phyloP scores from a whole-genome alignment of 1,284 basidiomycete species.

The Apiotrichum akiyoshidainum region DNA sequence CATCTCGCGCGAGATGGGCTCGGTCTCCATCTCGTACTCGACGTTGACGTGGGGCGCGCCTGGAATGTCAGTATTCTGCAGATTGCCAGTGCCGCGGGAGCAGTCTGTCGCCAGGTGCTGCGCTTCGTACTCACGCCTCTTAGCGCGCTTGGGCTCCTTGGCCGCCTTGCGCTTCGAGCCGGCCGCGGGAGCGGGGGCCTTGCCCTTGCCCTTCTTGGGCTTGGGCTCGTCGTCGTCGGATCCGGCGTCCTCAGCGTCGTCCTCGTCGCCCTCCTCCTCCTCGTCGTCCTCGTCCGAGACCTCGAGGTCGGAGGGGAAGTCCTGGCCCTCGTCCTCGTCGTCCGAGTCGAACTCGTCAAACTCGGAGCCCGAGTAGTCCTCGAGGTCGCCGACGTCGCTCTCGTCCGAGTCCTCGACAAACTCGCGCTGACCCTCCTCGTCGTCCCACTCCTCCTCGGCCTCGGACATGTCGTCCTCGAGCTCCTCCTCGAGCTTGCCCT shows the following conservation, averaged over 20 bases:
- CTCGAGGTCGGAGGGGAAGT: conserved; percentile 48
- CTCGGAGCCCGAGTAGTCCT: conserved; percentile 57
- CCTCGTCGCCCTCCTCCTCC: conserved; percentile 52
- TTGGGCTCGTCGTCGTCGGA: conserved; percentile 43
- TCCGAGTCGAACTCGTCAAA: conserved; percentile 49
- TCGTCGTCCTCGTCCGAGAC: conserved; percentile 44
- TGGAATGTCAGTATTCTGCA: conserved; percentile 6
- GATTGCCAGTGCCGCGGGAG: no score
- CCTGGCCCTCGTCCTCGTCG: conserved; percentile 30
- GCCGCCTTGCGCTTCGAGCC: conserved; percentile 47
- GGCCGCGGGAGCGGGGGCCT: conserved; percentile 23
- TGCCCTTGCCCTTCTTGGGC: conserved; percentile 44
- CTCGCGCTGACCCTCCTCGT: conserved; percentile 59
- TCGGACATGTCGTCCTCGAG: conserved; percentile 58
- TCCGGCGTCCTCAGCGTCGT: conserved; percentile 32
- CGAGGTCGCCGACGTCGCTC: conserved; percentile 57
- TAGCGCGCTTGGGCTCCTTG: conserved; percentile 57
- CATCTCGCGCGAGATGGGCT: conserved; percentile 58
- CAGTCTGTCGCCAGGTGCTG: no score
- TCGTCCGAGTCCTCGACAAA: conserved; percentile 74
- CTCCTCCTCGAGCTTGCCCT: conserved; percentile 55
- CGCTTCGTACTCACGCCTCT: conserved; percentile 33
- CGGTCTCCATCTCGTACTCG: conserved; percentile 91
- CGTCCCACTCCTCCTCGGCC: conserved; percentile 58
- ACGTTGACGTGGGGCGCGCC: conserved; percentile 72